Conservation (phyloP, 306 rosid genomes). For the Pterocarpus santalinus region DNA sequence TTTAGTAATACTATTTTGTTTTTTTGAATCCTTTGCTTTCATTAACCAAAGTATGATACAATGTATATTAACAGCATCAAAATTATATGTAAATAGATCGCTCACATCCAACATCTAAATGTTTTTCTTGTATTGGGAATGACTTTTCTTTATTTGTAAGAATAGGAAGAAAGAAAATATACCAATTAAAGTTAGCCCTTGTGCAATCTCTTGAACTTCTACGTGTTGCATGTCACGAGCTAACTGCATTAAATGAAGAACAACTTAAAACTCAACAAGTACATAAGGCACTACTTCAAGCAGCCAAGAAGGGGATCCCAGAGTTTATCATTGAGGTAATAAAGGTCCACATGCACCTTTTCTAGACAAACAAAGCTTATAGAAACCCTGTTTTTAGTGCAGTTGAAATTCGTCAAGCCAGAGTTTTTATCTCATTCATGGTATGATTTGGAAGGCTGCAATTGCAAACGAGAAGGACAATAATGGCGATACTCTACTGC, state of each 20-base stretch:
- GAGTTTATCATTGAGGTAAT: background rate
- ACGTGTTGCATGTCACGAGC: background rate
- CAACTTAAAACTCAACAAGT: background rate
- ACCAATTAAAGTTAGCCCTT: slow-evolving; percentile 18
- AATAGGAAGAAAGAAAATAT: slow-evolving; percentile 13
- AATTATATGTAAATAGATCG: too few species aligned
- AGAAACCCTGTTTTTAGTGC: background rate
- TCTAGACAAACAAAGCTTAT: background rate
- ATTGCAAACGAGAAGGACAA: accelerated
- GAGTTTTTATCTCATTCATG: slow-evolving; percentile 16
- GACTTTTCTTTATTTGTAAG: background rate
- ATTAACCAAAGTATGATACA: too few species aligned
- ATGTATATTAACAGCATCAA: too few species aligned
- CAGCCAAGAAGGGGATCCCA: background rate
- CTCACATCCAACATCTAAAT: too few species aligned
- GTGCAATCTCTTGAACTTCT: background rate
- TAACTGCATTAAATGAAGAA: accelerated
- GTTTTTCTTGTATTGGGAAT: background rate
- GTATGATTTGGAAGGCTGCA: background rate
- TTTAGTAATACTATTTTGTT: too few species aligned
- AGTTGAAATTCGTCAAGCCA: background rate
- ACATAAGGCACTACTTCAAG: background rate
- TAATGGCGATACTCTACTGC: background rate
- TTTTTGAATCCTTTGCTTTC: too few species aligned
- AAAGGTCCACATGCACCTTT: background rate